phyloP scores from a whole-genome alignment of 345 rosid species.

The Barbarea vulgaris region DNA sequence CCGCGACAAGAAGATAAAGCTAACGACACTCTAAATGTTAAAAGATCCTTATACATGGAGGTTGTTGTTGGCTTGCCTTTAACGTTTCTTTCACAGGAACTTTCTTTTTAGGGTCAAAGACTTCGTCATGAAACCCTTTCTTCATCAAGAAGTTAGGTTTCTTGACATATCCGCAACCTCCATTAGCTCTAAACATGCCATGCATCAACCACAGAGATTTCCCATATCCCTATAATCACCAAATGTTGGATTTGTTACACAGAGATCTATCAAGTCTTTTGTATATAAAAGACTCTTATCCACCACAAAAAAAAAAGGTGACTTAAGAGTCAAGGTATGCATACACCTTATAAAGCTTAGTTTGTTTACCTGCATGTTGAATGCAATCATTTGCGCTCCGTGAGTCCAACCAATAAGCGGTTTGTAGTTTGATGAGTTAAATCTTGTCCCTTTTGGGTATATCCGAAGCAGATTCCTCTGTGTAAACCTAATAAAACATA shows the following conservation, averaged over 20 bases:
- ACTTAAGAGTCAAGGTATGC: constrained; percentile 19
- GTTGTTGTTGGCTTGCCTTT: constrained; percentile 49
- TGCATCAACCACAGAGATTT: constrained; percentile 90
- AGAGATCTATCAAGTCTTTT: not conserved
- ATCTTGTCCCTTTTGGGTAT: constrained; percentile 86
- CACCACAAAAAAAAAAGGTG: not conserved
- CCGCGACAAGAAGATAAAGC: not conserved
- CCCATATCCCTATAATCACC: constrained; percentile 63
- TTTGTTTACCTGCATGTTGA: constrained; percentile 72
- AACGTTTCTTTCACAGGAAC: constrained; percentile 55
- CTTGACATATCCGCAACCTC: constrained; percentile 88
- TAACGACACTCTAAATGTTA: not conserved
- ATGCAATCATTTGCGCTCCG: constrained; percentile 99
- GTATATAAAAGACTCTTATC: not conserved
- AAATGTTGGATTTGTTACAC: not conserved
- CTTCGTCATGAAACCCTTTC: constrained; percentile 47
- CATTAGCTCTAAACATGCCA: constrained; percentile 92
- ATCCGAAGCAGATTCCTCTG: constrained; percentile 76
- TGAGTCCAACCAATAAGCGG: constrained; percentile 92
- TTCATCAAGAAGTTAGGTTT: constrained; percentile 72
- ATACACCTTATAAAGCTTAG: not conserved
- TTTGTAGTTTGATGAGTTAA: constrained; percentile 86
- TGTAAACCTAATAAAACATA: constrained; percentile 63
- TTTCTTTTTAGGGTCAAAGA: constrained; percentile 63
- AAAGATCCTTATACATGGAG: constrained; percentile 1